Conservation (phyloP, 116 monocot species). For the Zostera marina region DNA sequence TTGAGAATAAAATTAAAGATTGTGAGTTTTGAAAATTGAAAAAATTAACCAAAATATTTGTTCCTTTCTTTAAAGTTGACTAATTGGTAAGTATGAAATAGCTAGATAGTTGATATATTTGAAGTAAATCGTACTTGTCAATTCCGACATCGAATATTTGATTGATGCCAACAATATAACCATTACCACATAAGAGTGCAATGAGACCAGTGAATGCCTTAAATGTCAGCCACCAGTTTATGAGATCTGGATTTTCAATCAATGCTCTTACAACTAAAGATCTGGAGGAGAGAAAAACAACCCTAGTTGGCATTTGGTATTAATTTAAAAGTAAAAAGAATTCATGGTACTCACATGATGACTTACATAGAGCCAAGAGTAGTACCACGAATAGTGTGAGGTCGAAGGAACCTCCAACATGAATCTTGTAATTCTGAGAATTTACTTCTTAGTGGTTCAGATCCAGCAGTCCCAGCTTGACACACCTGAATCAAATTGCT, state of each 20-base stretch:
- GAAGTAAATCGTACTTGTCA: conserved; percentile 54
- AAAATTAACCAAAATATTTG: too few species aligned
- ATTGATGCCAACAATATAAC: conserved; percentile 94
- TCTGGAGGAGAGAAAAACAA: conserved; percentile 26
- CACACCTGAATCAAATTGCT: conserved; percentile 8
- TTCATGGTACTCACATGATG: background rate
- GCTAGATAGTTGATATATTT: background rate
- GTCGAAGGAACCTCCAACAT: conserved; percentile 90
- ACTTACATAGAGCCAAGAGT: conserved; percentile 73
- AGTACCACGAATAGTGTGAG: conserved; percentile 95
- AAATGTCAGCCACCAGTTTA: conserved; percentile 78
- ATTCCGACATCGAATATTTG: conserved; percentile 97
- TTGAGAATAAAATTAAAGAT: background rate
- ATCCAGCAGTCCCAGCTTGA: conserved; percentile 41
- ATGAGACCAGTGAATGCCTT: conserved; percentile 74
- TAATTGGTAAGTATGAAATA: background rate
- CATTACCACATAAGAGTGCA: conserved; percentile 90
- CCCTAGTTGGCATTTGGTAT: too few species aligned
- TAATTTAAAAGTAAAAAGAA: background rate
- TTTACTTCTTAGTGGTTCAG: conserved; percentile 27
- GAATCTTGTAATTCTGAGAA: conserved; percentile 40
- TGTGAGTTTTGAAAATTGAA: background rate
- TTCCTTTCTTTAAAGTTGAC: too few species aligned
- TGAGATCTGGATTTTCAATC: conserved; percentile 67
- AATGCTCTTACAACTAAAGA: conserved; percentile 82